Evolutionary conservation across 202 grass and related monocot genomes (phyloP).

Genomic region (Setaria viridis): DNA sequence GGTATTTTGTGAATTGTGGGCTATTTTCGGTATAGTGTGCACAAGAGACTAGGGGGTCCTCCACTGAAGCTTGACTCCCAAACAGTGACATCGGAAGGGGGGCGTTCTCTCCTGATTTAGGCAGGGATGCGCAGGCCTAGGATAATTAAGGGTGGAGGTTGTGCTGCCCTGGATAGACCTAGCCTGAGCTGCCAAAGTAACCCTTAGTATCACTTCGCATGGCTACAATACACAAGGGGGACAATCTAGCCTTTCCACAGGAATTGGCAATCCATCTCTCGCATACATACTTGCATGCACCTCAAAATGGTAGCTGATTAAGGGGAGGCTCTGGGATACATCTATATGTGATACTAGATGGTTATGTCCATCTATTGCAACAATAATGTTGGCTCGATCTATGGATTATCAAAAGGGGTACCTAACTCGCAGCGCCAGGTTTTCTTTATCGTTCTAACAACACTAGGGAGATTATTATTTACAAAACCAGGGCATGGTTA

Average conservation of each 20-base stretch:
- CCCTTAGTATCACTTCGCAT: background rate
- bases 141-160: no score
- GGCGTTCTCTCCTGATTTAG: no score
- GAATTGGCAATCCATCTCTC: background rate
- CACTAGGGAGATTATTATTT: slow-evolving; percentile 9
- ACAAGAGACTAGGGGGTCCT: no score
- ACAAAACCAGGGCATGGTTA: background rate
- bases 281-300: background rate
- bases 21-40: no score
- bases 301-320: background rate
- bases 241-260: background rate
- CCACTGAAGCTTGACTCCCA: no score
- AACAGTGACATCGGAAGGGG: no score
- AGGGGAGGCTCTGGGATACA: background rate
- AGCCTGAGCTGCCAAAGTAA: no score
- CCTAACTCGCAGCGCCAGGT: background rate
- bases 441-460: background rate
- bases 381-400: background rate
- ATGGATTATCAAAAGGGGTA: background rate
- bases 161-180: no score
- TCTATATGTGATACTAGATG: background rate
- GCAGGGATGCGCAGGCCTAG: no score
- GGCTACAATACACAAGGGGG: background rate
- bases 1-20: no score
- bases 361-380: background rate